Evolutionary conservation across 2,329 filamentous ascomycete genomes (phyloP).

Genomic region (Colletotrichum liaoningense): DNA sequence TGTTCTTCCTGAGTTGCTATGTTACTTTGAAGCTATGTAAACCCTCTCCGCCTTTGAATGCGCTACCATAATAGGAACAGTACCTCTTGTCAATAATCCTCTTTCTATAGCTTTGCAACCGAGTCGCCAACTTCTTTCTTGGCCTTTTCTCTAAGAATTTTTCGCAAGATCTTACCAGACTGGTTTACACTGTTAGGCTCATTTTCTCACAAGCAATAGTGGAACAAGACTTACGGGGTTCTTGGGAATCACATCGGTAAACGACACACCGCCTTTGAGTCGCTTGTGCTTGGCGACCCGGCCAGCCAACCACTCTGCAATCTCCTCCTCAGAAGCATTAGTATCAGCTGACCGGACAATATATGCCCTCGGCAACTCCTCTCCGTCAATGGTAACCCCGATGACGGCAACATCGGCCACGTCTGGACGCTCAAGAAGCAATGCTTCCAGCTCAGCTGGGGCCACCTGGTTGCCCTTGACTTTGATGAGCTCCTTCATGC

Average conservation of each 20-base stretch:
- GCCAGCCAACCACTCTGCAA: slow-evolving; percentile 72
- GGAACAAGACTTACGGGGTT: slow-evolving; percentile 58
- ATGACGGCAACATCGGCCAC: slow-evolving; percentile 75
- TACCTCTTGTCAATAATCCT: background rate
- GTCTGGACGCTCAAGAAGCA: slow-evolving; percentile 50
- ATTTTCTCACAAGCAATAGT: slow-evolving; percentile 3
- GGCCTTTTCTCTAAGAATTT: slow-evolving; percentile 67
- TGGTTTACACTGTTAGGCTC: slow-evolving; percentile 39
- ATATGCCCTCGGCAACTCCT: slow-evolving; percentile 73
- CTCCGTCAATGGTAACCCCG: slow-evolving; percentile 64
- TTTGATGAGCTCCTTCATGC: slow-evolving; percentile 75
- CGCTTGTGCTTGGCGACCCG: slow-evolving; percentile 75
- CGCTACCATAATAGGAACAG: background rate
- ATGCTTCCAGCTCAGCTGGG: slow-evolving; percentile 60
- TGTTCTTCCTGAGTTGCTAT: background rate
- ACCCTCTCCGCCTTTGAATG: background rate
- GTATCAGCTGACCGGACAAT: slow-evolving; percentile 60
- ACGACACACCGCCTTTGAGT: slow-evolving; percentile 76
- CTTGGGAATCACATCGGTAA: slow-evolving; percentile 73
- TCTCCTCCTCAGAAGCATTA: slow-evolving; percentile 63
- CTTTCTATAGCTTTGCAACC: slow-evolving; percentile 20
- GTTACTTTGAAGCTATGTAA: background rate
- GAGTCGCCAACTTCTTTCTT: slow-evolving; percentile 61
- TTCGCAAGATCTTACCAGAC: slow-evolving; percentile 76
- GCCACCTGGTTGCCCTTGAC: slow-evolving; percentile 70